A percentile compares a stretch with the other conserved stretches of the same genome.
phyloP scores from a whole-genome alignment of 345 rosid genomes.

The Streptanthus diversifolius region DNA sequence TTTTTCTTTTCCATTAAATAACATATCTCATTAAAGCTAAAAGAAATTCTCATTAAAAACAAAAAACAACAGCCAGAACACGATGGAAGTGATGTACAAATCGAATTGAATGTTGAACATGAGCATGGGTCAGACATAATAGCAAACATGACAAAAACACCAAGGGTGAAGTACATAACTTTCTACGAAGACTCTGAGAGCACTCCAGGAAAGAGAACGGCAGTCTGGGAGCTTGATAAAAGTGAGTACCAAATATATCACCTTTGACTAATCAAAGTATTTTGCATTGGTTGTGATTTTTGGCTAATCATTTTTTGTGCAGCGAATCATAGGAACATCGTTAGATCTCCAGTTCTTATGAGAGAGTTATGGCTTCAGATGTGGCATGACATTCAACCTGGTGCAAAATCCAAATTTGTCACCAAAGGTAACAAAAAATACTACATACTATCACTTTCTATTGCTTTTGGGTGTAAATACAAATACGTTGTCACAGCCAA shows the following conservation, averaged over 20 bases:
- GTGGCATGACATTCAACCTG: conserved; percentile 91
- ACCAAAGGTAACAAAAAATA: conserved; percentile 62
- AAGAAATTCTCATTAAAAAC: background rate
- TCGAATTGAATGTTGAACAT: conserved; percentile 71
- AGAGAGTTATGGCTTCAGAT: conserved; percentile 98
- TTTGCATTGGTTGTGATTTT: background rate
- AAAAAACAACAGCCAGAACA: conserved; percentile 73
- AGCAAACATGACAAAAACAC: conserved; percentile 85
- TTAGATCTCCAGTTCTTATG: conserved; percentile 85
- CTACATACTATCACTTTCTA: background rate
- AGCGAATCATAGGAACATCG: conserved; percentile 98
- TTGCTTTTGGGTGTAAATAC: conserved; percentile 14
- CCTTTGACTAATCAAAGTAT: background rate
- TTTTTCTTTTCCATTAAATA: background rate
- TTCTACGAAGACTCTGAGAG: conserved; percentile 93
- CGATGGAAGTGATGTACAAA: conserved; percentile 89
- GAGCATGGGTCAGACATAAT: conserved; percentile 63
- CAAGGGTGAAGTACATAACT: conserved; percentile 80
- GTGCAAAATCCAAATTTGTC: conserved; percentile 60
- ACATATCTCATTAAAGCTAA: background rate
- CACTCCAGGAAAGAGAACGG: conserved; percentile 80
- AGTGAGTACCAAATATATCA: conserved; percentile 44
- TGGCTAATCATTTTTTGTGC: conserved; percentile 26
- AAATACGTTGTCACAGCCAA: conserved; percentile 46
- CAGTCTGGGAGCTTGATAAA: conserved; percentile 98